Conservation (phyloP, 1,139 yeast genomes). For the Nakaseomyces glabratus region DNA sequence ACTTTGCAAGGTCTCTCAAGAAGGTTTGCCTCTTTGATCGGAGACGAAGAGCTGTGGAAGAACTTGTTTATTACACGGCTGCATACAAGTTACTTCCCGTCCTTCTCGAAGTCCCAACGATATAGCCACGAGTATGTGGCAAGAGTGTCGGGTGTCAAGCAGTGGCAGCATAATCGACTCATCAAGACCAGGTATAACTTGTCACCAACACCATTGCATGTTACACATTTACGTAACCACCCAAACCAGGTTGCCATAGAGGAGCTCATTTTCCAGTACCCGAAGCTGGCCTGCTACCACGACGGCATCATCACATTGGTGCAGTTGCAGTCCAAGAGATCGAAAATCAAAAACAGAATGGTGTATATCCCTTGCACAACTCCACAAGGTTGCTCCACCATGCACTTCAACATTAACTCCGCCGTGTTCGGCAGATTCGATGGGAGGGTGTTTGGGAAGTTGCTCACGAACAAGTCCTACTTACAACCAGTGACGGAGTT, state of each 20-base stretch:
- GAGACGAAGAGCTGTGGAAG: conserved; percentile 56
- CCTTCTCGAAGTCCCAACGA: conserved; percentile 42
- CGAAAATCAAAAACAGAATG: conserved; percentile 24
- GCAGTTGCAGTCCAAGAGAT: conserved; percentile 25
- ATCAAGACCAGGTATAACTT: conserved; percentile 28
- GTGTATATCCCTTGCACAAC: conserved; percentile 34
- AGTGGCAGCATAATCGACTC: conserved; percentile 47
- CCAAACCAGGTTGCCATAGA: conserved; percentile 22
- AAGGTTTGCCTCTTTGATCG: conserved; percentile 43
- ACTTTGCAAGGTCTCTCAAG: conserved; percentile 46
- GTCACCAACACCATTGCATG: conserved; percentile 16
- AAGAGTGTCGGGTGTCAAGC: conserved; percentile 37
- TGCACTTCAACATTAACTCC: conserved; percentile 30
- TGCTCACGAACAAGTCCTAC: conserved; percentile 33
- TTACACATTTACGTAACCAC: not conserved
- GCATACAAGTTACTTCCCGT: conserved; percentile 43
- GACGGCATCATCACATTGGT: conserved; percentile 32
- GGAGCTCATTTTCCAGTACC: conserved; percentile 30
- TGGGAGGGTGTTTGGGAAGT: conserved; percentile 36
- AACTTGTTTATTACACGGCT: conserved; percentile 43
- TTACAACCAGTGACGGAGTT: conserved; percentile 34
- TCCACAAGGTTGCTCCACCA: conserved; percentile 34
- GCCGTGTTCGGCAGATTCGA: conserved; percentile 40
- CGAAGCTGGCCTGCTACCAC: conserved; percentile 31
- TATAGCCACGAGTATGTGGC: conserved; percentile 52